These are phyloP conservation scores for Cryptococcus depauperatus DNA, from an alignment of 1,284 basidiomycete species.

Conservation along the genomic window DNA sequence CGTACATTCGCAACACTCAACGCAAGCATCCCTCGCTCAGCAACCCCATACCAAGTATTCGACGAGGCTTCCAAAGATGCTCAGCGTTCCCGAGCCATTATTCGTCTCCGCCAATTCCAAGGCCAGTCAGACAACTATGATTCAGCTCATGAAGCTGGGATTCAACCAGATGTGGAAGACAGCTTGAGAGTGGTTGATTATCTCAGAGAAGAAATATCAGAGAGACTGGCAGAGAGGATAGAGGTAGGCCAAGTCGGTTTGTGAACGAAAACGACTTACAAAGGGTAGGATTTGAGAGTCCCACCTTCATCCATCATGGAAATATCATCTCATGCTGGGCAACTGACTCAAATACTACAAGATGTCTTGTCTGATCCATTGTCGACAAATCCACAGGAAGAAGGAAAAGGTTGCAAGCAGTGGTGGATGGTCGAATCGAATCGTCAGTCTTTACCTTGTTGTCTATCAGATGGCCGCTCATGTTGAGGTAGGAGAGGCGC, in stretches of 20 bases:
- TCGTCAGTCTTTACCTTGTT: conserved; percentile 49
- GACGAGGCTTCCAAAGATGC: conserved; percentile 73
- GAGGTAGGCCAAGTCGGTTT: conserved; percentile 49
- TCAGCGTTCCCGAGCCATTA: conserved; percentile 68
- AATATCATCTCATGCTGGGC: conserved; percentile 88
- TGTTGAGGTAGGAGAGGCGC: conserved; percentile 50
- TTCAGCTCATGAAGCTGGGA: background rate
- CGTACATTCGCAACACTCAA: conserved; percentile 33
- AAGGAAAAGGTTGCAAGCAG: conserved; percentile 6
- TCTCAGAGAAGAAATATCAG: conserved; percentile 80
- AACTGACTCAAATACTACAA: conserved; percentile 78
- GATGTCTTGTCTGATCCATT: conserved; percentile 58
- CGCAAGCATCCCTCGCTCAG: conserved; percentile 35
- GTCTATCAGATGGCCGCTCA: background rate
- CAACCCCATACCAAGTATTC: conserved; percentile 67
- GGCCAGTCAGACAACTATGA: background rate
- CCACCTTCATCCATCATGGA: conserved; percentile 76
- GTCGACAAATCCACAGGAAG: conserved; percentile 38
- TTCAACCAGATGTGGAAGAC: conserved; percentile 5
- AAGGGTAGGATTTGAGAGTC: conserved; percentile 77
- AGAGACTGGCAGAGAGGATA: conserved; percentile 81
- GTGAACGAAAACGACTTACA: background rate
- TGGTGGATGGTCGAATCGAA: conserved; percentile 75
- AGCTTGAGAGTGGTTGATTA: conserved; percentile 69
- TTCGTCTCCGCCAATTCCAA: conserved; percentile 48